Base-by-base conservation (phyloP, 768 basidiomycete genomes). In the Asterophora parasitica region DNA sequence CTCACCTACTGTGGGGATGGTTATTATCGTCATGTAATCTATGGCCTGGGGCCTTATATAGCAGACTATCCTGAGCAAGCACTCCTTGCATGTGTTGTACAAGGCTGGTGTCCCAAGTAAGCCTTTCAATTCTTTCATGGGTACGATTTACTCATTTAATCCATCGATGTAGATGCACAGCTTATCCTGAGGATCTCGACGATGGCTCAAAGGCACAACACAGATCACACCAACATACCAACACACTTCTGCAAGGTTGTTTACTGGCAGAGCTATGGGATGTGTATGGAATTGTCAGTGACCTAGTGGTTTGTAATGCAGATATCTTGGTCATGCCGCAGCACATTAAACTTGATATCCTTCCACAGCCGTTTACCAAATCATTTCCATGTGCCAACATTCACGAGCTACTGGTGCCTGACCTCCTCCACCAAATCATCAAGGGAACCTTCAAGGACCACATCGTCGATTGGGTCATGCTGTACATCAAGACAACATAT, bases 401-500 rank as follows among this genome's bases (percentile, higher is more conserved):
- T 8, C 55, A 65, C 44, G 59, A 66, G 36, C 49, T 65, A 13
- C 34, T 66, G 0, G 26, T 62, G 0, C 55, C 62, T 1, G 60
- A 67, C 44, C 52, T 65, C 3, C 53, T 66, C 0, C 65, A 69
- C 46, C 63, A 67, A 43, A 10, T 69, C 11, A 51, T 71, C 51
- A 68, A 68, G 40, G 65, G 67, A 4, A 60, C 57, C 4, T 71
- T 70, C 54, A 71, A 69, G 49, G 70, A 69, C 39, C 66, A 69
- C 36, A 52, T 71, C 9, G 68, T 70, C 2, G 39, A 46, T 3
- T 71, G 68, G 67, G 59, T 68, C 0, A 47, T 48, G 0, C 46
- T 63, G 5, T 66, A 66, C 36, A 51, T 69, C 6, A 28, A 53
- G 11, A 3, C 39, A 0, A 38, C 10, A 2, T 46, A 65, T 32